Evolutionary conservation across 148 eudicot species (phyloP).

Genomic region (Suaeda aralocaspica): DNA sequence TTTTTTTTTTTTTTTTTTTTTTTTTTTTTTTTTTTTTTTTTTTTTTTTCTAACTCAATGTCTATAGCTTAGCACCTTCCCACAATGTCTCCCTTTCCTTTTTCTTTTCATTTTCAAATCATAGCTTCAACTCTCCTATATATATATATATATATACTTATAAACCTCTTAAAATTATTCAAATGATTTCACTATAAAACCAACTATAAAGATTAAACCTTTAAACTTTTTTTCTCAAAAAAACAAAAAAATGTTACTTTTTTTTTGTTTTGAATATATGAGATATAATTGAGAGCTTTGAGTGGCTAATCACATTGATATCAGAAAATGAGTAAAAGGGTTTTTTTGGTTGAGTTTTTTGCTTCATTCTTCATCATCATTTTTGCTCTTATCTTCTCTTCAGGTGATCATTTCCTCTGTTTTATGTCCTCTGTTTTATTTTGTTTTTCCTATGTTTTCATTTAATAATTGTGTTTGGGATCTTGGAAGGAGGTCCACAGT

Average conservation of each 20-base stretch:
- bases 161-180: no score
- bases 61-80: no score
- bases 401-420: constrained; percentile 40
- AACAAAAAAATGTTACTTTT: constrained; percentile 3
- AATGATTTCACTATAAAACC: no score
- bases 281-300: not conserved
- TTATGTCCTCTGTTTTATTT: constrained; percentile 12
- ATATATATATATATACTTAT: no score
- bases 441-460: not conserved
- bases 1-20: constrained; percentile 17
- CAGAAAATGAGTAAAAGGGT: constrained; percentile 38
- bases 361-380: constrained; percentile 40
- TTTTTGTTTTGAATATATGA: no score
- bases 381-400: constrained; percentile 39
- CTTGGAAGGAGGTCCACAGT: not conserved
- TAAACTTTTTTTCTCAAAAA: not conserved
- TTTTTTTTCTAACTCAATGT: not conserved
- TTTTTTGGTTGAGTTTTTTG: constrained; percentile 21
- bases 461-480: not conserved
- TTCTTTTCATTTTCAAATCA: constrained; percentile 26
- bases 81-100: constrained; percentile 23
- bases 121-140: constrained; percentile 17
- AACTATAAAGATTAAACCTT: not conserved
- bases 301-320: constrained; percentile 13
- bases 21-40: constrained; percentile 1